Conservation (phyloP, 768 basidiomycete genomes). For the Serendipita sp. region DNA sequence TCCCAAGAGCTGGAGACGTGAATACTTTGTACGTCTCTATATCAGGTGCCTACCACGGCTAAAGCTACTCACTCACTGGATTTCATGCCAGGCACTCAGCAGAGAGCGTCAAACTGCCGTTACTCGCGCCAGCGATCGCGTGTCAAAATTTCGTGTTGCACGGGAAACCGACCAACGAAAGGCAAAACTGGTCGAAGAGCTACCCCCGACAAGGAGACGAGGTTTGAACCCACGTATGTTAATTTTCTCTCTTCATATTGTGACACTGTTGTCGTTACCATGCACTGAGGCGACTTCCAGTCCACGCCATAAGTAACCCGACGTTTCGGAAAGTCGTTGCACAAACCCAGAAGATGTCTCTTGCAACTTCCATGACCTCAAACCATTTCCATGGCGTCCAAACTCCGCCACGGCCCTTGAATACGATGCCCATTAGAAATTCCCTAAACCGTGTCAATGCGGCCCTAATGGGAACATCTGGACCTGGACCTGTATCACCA, state of each 20-base stretch:
- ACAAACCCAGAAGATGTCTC: not conserved
- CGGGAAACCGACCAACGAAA: conserved; percentile 3
- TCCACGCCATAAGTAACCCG: not conserved
- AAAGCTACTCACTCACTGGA: not conserved
- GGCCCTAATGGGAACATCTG: not conserved
- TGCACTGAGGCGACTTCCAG: not conserved
- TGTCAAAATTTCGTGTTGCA: not conserved
- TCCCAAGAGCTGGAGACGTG: not conserved
- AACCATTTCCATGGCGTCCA: not conserved
- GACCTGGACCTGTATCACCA: not conserved
- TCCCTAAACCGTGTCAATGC: not conserved
- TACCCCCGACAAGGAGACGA: not conserved
- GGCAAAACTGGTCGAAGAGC: not conserved
- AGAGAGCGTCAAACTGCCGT: not conserved
- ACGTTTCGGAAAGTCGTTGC: conserved; percentile 4
- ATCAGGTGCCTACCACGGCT: not conserved
- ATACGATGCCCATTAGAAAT: conserved; percentile 3
- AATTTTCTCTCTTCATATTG: not conserved
- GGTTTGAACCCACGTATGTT: not conserved
- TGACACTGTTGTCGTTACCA: too few species aligned
- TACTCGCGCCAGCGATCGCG: conserved; percentile 2
- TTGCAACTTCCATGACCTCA: not conserved
- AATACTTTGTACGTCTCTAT: not conserved
- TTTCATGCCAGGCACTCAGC: not conserved
- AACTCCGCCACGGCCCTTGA: not conserved